Evolutionary conservation across 2,329 filamentous ascomycete genomes (phyloP).

Genomic region (Cladosporium sp.): DNA sequence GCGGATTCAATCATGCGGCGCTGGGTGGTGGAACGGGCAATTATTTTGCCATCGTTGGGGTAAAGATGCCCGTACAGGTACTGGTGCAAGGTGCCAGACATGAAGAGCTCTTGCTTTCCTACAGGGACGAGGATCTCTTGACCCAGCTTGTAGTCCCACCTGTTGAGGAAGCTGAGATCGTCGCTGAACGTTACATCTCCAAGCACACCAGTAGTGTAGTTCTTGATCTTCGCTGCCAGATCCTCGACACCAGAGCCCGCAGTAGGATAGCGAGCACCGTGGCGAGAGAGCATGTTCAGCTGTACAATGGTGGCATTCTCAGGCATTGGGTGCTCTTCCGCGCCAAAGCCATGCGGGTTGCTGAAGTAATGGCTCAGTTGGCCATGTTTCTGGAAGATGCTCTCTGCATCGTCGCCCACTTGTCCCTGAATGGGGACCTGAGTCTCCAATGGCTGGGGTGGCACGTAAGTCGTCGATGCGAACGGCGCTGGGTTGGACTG

Average conservation of each 20-base stretch:
- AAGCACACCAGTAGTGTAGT: constrained; percentile 38
- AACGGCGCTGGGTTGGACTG: constrained; percentile 66
- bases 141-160: constrained; percentile 66
- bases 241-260: constrained; percentile 50
- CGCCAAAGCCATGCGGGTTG: constrained; percentile 64
- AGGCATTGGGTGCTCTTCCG: constrained; percentile 65
- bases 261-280: constrained; percentile 70
- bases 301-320: constrained; percentile 63
- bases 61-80: constrained; percentile 70
- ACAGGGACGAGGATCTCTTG: constrained; percentile 67
- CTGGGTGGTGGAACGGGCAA: constrained; percentile 69
- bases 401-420: constrained; percentile 45
- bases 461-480: constrained; percentile 55
- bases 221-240: constrained; percentile 55
- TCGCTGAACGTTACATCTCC: constrained; percentile 54
- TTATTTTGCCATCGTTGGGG: constrained; percentile 64
- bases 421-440: constrained; percentile 59
- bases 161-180: constrained; percentile 59
- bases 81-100: constrained; percentile 65
- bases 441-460: constrained; percentile 67
- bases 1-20: constrained; percentile 72
- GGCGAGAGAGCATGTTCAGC: constrained; percentile 67
- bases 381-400: constrained; percentile 68
- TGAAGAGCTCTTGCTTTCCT: constrained; percentile 62
- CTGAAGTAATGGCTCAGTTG: constrained; percentile 66